Conservation (phyloP, 225 moss, liverwort and hornwort genomes). For the Marchantia paleacea region DNA sequence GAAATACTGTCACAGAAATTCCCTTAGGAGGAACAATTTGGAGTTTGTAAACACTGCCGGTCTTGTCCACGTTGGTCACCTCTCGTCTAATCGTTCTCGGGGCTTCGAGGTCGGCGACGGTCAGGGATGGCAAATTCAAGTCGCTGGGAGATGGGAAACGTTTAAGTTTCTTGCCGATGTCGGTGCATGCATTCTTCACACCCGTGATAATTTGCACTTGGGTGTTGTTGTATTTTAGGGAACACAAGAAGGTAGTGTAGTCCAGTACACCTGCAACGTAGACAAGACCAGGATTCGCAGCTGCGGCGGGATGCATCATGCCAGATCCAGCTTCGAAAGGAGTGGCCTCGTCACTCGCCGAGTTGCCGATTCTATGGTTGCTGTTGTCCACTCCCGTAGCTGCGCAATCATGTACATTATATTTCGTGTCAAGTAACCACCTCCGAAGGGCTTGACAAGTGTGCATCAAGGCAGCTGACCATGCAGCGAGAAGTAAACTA, state of each 20-base stretch:
- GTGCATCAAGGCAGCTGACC: neutral
- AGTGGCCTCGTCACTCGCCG: neutral
- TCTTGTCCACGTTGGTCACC: conserved; percentile 3
- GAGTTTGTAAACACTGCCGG: neutral
- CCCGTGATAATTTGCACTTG: neutral
- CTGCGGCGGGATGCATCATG: neutral
- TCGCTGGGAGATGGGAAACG: neutral
- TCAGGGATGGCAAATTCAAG: neutral
- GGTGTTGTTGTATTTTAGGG: neutral
- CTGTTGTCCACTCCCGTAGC: neutral
- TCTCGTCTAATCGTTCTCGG: neutral
- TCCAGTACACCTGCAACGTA: neutral
- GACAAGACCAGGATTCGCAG: conserved; percentile 4
- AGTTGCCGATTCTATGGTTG: neutral
- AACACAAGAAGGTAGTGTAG: neutral
- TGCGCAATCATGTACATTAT: conserved; percentile 9
- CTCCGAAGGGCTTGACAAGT: neutral
- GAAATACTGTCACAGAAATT: neutral
- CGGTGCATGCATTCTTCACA: neutral
- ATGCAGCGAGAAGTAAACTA: no score
- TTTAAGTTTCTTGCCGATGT: neutral
- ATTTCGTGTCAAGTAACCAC: neutral
- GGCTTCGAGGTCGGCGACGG: neutral
- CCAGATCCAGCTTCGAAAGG: neutral
- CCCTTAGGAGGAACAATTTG: neutral